Percentiles rank a stretch among this genome's conserved stretches.
phyloP scores from a whole-genome alignment of 176 grass and related monocot species.

The Stipa capillata region DNA sequence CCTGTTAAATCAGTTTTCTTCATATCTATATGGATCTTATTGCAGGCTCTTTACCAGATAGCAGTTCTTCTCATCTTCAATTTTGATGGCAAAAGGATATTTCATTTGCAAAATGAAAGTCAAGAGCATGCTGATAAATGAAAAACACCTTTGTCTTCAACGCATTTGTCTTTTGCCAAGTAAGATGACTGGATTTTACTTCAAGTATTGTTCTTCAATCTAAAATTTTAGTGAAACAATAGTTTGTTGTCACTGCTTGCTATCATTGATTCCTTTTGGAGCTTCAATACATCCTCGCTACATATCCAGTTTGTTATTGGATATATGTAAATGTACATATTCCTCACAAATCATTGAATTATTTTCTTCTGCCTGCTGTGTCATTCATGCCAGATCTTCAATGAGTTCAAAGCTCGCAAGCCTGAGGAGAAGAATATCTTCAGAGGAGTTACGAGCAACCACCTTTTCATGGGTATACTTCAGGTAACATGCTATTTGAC shows the following conservation, averaged over 20 bases:
- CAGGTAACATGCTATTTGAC: conserved; percentile 22
- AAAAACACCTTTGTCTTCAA: conserved; percentile 70
- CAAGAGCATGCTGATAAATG: conserved; percentile 36
- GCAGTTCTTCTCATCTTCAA: conserved; percentile 44
- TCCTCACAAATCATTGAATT: not conserved
- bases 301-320: not conserved
- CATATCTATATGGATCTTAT: not conserved
- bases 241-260: not conserved
- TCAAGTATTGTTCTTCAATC: not conserved
- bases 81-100: conserved; percentile 36
- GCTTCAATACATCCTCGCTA: not conserved
- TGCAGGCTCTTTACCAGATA: conserved; percentile 63
- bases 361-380: not conserved
- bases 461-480: conserved; percentile 53
- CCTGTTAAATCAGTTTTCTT: not conserved
- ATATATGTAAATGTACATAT: not conserved
- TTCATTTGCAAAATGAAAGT: conserved; percentile 26
- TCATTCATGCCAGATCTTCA: conserved; percentile 39
- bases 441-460: conserved; percentile 34
- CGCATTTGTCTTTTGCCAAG: conserved; percentile 60
- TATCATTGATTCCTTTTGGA: not conserved
- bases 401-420: conserved; percentile 66
- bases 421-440: conserved; percentile 63
- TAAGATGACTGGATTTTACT: not conserved
- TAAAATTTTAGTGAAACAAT: not conserved